These are phyloP conservation scores for Mycena rebaudengoi DNA, from an alignment of 768 basidiomycete species.

Conservation along the genomic window DNA sequence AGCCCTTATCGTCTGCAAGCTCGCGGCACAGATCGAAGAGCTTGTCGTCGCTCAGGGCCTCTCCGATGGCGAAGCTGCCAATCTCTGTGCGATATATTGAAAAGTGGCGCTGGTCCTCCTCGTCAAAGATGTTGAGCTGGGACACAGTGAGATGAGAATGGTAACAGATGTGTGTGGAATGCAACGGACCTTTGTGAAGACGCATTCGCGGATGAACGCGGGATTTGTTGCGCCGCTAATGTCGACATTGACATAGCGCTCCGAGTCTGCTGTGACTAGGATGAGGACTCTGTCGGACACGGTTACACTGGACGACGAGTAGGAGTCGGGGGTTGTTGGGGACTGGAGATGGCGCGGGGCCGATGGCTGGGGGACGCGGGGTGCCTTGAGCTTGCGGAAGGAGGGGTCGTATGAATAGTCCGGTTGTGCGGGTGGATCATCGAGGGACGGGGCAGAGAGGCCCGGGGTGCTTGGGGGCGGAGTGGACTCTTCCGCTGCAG, in stretches of 20 bases:
- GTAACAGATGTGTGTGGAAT: neutral
- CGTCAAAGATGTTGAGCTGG: slow-evolving; percentile 84
- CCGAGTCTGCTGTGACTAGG: slow-evolving; percentile 81
- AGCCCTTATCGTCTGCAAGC: slow-evolving; percentile 78
- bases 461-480: slow-evolving; percentile 76
- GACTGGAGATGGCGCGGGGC: slow-evolving; percentile 40
- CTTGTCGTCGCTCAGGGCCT: slow-evolving; percentile 73
- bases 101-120: slow-evolving; percentile 76
- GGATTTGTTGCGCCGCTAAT: slow-evolving; percentile 72
- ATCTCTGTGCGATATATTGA: slow-evolving; percentile 91
- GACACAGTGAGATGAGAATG: slow-evolving; percentile 11
- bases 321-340: slow-evolving; percentile 49
- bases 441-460: slow-evolving; percentile 42
- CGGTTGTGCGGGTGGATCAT: slow-evolving; percentile 44
- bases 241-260: slow-evolving; percentile 76
- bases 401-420: slow-evolving; percentile 33
- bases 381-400: slow-evolving; percentile 44
- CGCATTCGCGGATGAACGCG: slow-evolving; percentile 79
- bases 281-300: slow-evolving; percentile 56
- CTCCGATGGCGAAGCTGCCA: slow-evolving; percentile 77
- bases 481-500: slow-evolving; percentile 67
- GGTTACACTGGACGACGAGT: slow-evolving; percentile 37
- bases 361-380: slow-evolving; percentile 26
- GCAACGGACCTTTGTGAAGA: slow-evolving; percentile 75
- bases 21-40: slow-evolving; percentile 77